Base-by-base conservation (phyloP, 2,329 filamentous ascomycete species). In the Gremmenia infestans region DNA sequence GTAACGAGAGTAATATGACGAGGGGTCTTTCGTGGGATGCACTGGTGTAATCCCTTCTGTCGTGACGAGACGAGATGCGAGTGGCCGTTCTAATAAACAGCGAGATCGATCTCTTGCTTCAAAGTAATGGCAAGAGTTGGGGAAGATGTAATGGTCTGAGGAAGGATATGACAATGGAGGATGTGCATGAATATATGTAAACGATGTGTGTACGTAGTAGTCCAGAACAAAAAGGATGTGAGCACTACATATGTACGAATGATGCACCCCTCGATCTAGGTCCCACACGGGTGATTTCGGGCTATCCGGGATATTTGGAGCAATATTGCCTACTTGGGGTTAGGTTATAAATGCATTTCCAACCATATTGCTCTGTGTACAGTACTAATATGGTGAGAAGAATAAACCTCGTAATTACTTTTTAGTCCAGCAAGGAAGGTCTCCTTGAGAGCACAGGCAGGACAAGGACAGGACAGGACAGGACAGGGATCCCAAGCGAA, bases 261-360 rank as follows among this genome's bases (percentile, higher is more conserved):
- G 53, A 58, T 61, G 58, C 58, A 62, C 58, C 63, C 59, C 62
- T 65, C 63, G 63, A 64, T 64, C 56, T 61, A 51, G 59, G 56
- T 57, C 56, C 53, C 61, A 63, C 63, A 62, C 58, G 61, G 60
- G 61, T 55, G 39, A 52, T 64, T 32, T 64, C 59, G 60, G 60
- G 40, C 54, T 53, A 57, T 47, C 49, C 52, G 54, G 56, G 48
- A 50, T 51, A 28, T 40, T 50, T 50, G 47, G 37, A 49, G 45
- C 28, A 37, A 25, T 32, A 43, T 52, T 53, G 50, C 53, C 43
- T 39, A 52, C 52, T 55, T 48, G 51, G 54, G 56, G 60, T 60
- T 62, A 55, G 49, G 48, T 37, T 23, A 3, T 48, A 28, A 32
- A 22, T 1, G 28, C 8, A 32, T 32, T 8, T 22, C 9, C 9